phyloP scores from a whole-genome alignment of 352 stramenopile species.

The Plasmopara viticola region DNA sequence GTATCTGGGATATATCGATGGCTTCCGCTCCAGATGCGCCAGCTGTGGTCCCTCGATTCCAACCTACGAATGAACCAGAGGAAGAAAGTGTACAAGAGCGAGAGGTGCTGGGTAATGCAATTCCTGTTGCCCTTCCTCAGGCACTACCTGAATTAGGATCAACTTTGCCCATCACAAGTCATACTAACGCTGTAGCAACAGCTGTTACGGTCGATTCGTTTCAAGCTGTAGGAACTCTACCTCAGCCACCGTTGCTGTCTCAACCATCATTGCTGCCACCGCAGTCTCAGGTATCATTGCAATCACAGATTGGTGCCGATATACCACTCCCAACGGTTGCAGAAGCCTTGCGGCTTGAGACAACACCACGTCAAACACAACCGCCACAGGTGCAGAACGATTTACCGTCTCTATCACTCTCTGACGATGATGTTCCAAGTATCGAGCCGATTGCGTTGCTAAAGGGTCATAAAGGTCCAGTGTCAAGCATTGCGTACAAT shows the following conservation, averaged over 20 bases:
- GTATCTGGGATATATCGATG: conserved; percentile 85
- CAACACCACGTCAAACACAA: conserved; percentile 27
- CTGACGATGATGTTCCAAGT: conserved; percentile 41
- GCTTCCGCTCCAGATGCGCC: conserved; percentile 38
- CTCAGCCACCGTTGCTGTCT: conserved; percentile 2
- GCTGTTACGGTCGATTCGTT: not conserved
- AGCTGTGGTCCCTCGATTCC: conserved; percentile 42
- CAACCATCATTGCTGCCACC: conserved; percentile 1
- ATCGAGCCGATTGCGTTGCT: conserved; percentile 60
- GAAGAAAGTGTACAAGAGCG: conserved; percentile 1
- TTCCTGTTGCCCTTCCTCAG: too few species aligned
- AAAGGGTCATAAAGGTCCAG: conserved; percentile 86
- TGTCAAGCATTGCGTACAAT: conserved; percentile 93
- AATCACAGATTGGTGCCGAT: conserved; percentile 8
- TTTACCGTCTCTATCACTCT: conserved; percentile 34
- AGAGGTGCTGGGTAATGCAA: not conserved
- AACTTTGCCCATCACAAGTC: too few species aligned
- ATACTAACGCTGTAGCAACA: conserved; percentile 3
- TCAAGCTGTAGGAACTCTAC: not conserved
- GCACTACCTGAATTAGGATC: too few species aligned
- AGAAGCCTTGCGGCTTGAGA: conserved; percentile 19
- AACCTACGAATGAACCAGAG: conserved; percentile 41
- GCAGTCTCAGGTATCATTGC: conserved; percentile 3
- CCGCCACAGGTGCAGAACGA: conserved; percentile 49
- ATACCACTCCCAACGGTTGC: conserved; percentile 16